Conservation (phyloP, 768 basidiomycete species). For the Rhizopogon vinicolor region DNA sequence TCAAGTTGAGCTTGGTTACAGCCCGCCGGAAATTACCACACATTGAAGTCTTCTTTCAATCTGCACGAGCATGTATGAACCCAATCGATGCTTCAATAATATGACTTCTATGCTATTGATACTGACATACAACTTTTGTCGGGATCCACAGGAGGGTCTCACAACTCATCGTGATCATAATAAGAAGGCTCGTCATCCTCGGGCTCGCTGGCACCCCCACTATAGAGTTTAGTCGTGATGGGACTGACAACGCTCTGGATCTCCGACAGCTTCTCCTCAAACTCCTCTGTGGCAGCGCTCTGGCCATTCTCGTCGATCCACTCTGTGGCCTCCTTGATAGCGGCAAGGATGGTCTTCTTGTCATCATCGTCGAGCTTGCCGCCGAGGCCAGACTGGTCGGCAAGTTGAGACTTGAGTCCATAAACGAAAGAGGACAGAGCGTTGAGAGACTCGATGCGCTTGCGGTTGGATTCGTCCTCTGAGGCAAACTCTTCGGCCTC, state of each 20-base stretch:
- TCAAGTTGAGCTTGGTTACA: too few species aligned
- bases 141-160: neutral
- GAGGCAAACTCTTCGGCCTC: conserved; percentile 90
- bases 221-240: conserved; percentile 81
- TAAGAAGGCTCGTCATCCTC: conserved; percentile 38
- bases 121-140: conserved; percentile 1
- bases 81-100: too few species aligned
- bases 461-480: conserved; percentile 75
- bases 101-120: neutral
- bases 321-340: conserved; percentile 84
- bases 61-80: too few species aligned
- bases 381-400: conserved; percentile 85
- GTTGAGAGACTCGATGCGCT: conserved; percentile 85
- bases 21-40: too few species aligned
- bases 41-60: too few species aligned
- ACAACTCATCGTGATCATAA: conserved; percentile 54
- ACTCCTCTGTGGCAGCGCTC: conserved; percentile 75
- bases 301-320: conserved; percentile 88
- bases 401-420: conserved; percentile 82
- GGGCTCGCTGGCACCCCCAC: conserved; percentile 26
- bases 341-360: conserved; percentile 75
- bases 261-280: conserved; percentile 85
- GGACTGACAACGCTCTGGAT: conserved; percentile 75
- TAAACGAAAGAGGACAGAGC: conserved; percentile 78
- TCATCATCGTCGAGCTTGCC: conserved; percentile 80